Base-by-base conservation (phyloP, 2,329 filamentous ascomycete genomes). In the Byssothecium circinans region DNA sequence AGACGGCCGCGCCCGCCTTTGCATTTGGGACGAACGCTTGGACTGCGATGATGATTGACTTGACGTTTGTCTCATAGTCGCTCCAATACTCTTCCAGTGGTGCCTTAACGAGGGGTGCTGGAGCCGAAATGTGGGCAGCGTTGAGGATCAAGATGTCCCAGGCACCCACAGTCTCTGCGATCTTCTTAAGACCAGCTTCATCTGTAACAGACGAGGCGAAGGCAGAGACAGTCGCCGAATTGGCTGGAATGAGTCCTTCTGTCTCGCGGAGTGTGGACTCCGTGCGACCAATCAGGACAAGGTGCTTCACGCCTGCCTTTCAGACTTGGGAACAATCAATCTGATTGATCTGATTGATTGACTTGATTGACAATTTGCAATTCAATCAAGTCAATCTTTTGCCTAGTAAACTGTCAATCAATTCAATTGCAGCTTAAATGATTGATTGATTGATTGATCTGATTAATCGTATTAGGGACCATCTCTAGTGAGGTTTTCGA, bases 231-330 rank as follows among this genome's bases (percentile, higher is more conserved):
- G 35, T 35, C 11, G 36, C 34, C 15, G 22, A 5, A 3, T 11
- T 2, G 3, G 17, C 7, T 3, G 8, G 17, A 14, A 53, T 41
- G 2, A 38, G 4, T 4, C 14, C 33, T 18, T 51, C 15, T 5
- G 58, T 60, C 25, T 55, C 57, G 3, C 35, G 19, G 2, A 65
- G 52, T 0, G 41, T 58, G 12, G 49, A 20, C 17, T 45, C 25
- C 1, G 50, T 68, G 14, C 75, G 72, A 10, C 75, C 75, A 5
- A 78, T 54, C 5, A 80, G 67, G 8, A 68, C 65, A 30, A 79
- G 71, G 2, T 64, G 63, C 37, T 65, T 62, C 2, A 75, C 74
- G 2, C 74, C 72, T 32, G 77, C 75, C 44, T 57, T 44, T 3
- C 75, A n/a, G n/a, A n/a, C n/a, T n/a, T n/a, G n/a, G n/a, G n/a